Conservation (phyloP, 2,329 filamentous ascomycete species). For the Fonsecaea pugnacius region DNA sequence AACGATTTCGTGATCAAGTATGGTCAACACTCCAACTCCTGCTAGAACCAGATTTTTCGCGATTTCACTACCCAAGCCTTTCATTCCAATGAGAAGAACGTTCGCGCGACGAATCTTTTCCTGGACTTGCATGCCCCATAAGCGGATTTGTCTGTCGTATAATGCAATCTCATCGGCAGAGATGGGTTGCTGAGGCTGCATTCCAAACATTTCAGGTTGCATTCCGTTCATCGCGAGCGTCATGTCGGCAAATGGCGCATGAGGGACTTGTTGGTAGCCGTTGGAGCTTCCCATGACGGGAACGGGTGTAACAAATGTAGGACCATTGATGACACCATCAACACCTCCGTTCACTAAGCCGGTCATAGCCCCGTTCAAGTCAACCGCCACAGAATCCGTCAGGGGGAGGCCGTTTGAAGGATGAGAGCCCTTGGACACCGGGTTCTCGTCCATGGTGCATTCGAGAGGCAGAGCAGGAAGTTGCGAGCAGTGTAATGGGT, state of each 20-base stretch:
- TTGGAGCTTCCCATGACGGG: constrained; percentile 18
- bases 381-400: constrained; percentile 1
- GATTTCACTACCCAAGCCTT: constrained; percentile 87
- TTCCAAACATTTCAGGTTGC: constrained; percentile 23
- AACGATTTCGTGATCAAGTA: constrained; percentile 77
- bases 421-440: constrained; percentile 12
- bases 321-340: constrained; percentile 6
- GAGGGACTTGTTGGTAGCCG: constrained; percentile 17
- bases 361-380: constrained; percentile 3
- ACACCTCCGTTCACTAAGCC: constrained; percentile 6
- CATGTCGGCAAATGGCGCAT: constrained; percentile 22
- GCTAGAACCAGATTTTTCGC: constrained; percentile 97
- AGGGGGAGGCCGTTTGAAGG: neutral
- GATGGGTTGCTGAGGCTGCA: constrained; percentile 29
- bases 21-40: constrained; percentile 85
- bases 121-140: constrained; percentile 96
- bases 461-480: neutral
- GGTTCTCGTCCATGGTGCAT: constrained; percentile 25
- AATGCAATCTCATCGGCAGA: constrained; percentile 88
- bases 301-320: constrained; percentile 17
- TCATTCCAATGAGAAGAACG: constrained; percentile 85
- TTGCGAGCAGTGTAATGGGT: neutral
- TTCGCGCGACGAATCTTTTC: constrained; percentile 86
- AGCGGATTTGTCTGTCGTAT: constrained; percentile 94
- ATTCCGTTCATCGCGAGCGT: constrained; percentile 22